Evolutionary conservation across 805 yeast genomes (phyloP).

Genomic region (Candida nonsorbophila): DNA sequence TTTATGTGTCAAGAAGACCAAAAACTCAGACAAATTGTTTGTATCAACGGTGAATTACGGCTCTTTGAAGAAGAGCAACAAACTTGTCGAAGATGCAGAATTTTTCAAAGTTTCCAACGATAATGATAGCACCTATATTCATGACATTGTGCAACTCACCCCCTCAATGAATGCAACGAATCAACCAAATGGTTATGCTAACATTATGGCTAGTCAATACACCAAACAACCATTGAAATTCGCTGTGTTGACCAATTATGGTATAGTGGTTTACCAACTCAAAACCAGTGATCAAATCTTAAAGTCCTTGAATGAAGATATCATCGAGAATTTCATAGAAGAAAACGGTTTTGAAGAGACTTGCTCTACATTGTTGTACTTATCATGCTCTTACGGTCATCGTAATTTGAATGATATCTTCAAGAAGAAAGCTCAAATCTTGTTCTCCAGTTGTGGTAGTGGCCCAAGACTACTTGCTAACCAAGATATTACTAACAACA

Average conservation of each 20-base stretch:
- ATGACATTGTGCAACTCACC: conserved; percentile 67
- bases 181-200: conserved; percentile 78
- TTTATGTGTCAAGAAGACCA: conserved; percentile 55
- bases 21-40: conserved; percentile 48
- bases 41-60: conserved; percentile 85
- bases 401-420: conserved; percentile 44
- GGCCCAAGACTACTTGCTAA: conserved; percentile 38
- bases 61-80: conserved; percentile 64
- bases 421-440: conserved; percentile 43
- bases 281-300: conserved; percentile 78
- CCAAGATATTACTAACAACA: conserved; percentile 6
- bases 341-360: conserved; percentile 87
- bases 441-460: conserved; percentile 51
- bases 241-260: conserved; percentile 77
- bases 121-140: conserved; percentile 40
- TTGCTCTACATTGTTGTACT: conserved; percentile 80
- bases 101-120: conserved; percentile 34
- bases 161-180: conserved; percentile 67
- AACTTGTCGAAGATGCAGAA: conserved; percentile 77
- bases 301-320: conserved; percentile 60
- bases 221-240: conserved; percentile 59
- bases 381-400: conserved; percentile 67
- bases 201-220: conserved; percentile 84
- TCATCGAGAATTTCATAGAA: conserved; percentile 62
- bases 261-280: conserved; percentile 70